Evolutionary conservation across 164 flowering plant species (phyloP), one percentile per base, ranked within the genome.

Genomic region (Chimonanthus praecox): DNA sequence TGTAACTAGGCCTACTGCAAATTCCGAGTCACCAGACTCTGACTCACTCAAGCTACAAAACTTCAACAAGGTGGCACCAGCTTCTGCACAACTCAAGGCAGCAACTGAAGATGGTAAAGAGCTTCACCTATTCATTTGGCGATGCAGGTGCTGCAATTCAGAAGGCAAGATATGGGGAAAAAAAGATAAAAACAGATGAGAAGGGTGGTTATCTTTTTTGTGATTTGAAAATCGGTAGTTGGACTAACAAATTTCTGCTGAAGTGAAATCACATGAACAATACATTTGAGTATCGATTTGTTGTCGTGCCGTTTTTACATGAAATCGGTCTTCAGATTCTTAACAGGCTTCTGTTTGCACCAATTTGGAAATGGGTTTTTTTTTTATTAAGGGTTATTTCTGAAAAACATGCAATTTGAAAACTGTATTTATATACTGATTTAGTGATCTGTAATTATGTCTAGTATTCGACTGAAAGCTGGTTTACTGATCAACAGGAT

Each of bases 101-200:
- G 18, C 73, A 0, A 74, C 70, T 58, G 76, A 80, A 74, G 80
- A 80, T 21, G 78, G 80, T 64, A 80, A 78, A 69, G 80, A 65
- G 78, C 72, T 77, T 64, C 83, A 77, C 74, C 58, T 71, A 49
- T 80, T 80, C 74, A 66, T 77, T 77, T 77, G 80, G 82, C 49
- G 68, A 72, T 77, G 80, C 58, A 68, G 76, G 58, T 80, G 80
- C 72, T 77, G 82, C 76, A 74, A 67, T 69, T 72, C 76, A 46
- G 73, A 72, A 74, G 82, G 78, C 75, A 80, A 80, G 77, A 73
- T 3, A 68, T 7, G 44, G 16, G 6, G 47, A 45, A 10, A 49
- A 49, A 69, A 69, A 18, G 6, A 51, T 49, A 49, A 49, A 49
- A 69, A 51, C 1, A 21, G 3, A 18, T 16, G 15, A 8, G 43